Evolutionary conservation across 805 yeast species (phyloP).

Genomic region (Candida nitratophila): DNA sequence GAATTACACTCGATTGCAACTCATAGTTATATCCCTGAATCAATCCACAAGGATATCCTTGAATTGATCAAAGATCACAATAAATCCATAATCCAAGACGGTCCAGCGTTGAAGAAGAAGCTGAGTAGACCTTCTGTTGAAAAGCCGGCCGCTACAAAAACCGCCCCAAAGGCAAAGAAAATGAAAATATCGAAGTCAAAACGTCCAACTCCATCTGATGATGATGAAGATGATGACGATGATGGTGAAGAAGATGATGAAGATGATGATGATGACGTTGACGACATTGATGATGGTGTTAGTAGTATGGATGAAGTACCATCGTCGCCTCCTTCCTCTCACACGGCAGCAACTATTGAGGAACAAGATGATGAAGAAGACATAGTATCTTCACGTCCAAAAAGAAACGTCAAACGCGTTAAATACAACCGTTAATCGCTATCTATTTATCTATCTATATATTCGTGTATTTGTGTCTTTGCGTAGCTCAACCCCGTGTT

Average conservation of each 20-base stretch:
- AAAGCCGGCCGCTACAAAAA: too few species aligned
- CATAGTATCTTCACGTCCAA: conserved; percentile 2
- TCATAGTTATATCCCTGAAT: conserved; percentile 49
- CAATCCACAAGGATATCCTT: conserved; percentile 30
- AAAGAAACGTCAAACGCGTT: conserved; percentile 4
- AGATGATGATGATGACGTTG: conserved; percentile 1
- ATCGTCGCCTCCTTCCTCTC: not conserved
- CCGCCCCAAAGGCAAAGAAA: too few species aligned
- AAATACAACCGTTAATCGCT: not conserved
- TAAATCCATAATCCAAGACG: conserved; percentile 1
- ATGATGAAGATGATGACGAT: conserved; percentile 4
- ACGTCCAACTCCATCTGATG: not conserved
- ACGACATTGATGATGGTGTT: not conserved
- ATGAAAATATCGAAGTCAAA: conserved; percentile 2
- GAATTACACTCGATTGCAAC: conserved; percentile 54
- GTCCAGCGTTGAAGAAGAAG: conserved; percentile 1
- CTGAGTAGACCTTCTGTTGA: too few species aligned
- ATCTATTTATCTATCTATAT: too few species aligned
- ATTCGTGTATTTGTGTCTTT: too few species aligned
- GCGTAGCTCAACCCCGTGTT: too few species aligned
- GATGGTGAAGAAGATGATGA: conserved; percentile 18
- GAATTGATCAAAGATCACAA: conserved; percentile 20
- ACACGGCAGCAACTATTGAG: not conserved
- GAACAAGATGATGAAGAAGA: not conserved
- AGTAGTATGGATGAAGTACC: not conserved